Conservation (phyloP, 2,329 filamentous ascomycete species). For the Fusarium sp. region DNA sequence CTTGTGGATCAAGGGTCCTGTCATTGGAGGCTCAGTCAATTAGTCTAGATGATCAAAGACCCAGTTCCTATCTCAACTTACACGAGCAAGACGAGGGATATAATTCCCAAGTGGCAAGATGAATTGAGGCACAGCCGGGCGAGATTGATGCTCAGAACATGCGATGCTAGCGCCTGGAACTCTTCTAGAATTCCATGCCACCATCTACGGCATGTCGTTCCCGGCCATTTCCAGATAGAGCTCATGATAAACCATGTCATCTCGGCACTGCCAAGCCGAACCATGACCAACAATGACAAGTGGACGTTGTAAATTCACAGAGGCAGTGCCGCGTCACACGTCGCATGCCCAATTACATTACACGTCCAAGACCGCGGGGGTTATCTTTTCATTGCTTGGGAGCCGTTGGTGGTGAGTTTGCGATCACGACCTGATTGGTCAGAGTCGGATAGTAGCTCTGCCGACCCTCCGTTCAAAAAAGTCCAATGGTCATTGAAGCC, state of each 20-base stretch:
- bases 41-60: constrained; percentile 1
- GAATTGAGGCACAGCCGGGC: constrained; percentile 21
- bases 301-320: constrained; percentile 17
- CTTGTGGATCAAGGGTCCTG: constrained; percentile 24
- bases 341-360: constrained; percentile 24
- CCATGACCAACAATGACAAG: constrained; percentile 33
- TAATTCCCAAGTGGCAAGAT: constrained; percentile 21
- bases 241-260: constrained; percentile 17
- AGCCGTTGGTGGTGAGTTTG: constrained; percentile 10
- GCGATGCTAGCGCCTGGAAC: constrained; percentile 21
- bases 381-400: neutral
- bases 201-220: constrained; percentile 14
- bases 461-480: constrained; percentile 25
- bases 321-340: constrained; percentile 41
- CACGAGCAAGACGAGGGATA: neutral
- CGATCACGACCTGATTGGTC: constrained; percentile 28
- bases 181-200: constrained; percentile 35
- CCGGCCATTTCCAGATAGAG: constrained; percentile 39
- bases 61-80: neutral
- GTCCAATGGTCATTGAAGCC: constrained; percentile 28
- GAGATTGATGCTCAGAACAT: neutral
- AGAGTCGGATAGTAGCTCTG: constrained; percentile 29
- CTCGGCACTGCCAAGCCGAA: constrained; percentile 31
- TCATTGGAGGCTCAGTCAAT: constrained; percentile 21
- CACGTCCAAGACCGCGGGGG: constrained; percentile 4